Base-by-base conservation (phyloP, 768 basidiomycete species). In the Neoboletus brunneissimus region DNA sequence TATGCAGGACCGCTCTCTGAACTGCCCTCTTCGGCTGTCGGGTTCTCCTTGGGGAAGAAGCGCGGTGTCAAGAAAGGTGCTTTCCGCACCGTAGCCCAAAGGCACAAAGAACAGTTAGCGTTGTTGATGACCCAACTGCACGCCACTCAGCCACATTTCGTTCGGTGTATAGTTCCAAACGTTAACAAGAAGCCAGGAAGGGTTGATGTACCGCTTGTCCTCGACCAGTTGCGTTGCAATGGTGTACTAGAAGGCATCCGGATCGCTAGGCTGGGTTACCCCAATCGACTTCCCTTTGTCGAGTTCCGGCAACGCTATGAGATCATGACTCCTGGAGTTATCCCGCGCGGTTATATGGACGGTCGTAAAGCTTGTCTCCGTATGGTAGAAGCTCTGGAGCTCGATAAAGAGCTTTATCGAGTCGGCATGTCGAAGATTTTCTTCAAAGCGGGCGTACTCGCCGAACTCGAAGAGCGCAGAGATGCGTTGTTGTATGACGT, bases 241-340 rank as follows among this genome's bases (percentile, higher is more conserved):
- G 97, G 97, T 86, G 97, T 99, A 1, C 80, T 99, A 29, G 97
- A 99, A 73, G 97, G 97, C 35, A 98, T 99, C 65, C 89, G 97
- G 34, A 98, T 99, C 64, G 96, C 97, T 7, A 86, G 97, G 34
- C 82, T 97, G 4, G 97, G 97, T 12, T 99, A 98, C 71, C 97
- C 97, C 0, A 99, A 99, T 71, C 81, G 97, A 40, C 81, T 98
- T 4, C 94, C 96, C 1, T 99, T 99, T 68, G 87, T 94, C 57
- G 97, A 99, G 72, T 98, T 98, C 78, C 87, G 95, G 27, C 91
- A 96, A 61, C 89, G 96, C 11, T 99, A 98, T 69, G 96, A 98
- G 69, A 86, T 97, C 23, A 82, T 99, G 60, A 94, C 94, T 0
- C 94, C 96, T 0, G 94, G 91, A 6, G 84, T 96, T 61, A 88